Evolutionary conservation across 2,329 filamentous ascomycete genomes (phyloP).

Genomic region (Fusarium sororula): DNA sequence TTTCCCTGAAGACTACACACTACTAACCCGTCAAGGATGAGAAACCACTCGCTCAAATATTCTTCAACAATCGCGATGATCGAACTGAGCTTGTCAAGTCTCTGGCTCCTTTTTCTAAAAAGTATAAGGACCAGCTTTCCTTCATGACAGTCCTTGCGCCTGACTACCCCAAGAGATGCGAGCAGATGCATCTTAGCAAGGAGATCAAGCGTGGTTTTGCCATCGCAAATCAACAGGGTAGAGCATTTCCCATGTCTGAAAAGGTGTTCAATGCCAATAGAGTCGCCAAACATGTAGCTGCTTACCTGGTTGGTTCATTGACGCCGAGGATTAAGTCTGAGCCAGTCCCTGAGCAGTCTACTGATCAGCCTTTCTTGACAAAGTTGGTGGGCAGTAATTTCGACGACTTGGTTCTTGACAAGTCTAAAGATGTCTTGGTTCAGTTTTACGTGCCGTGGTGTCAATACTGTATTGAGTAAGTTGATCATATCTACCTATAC

Average conservation of each 20-base stretch:
- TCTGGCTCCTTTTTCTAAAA: not conserved
- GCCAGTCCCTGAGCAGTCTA: not conserved
- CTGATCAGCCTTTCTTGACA: not conserved
- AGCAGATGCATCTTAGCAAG: not conserved
- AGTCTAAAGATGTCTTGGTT: not conserved
- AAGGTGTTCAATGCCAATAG: not conserved
- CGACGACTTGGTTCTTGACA: not conserved
- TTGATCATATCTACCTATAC: too few species aligned
- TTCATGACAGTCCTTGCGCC: not conserved
- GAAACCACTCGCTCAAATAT: not conserved
- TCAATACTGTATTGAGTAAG: not conserved
- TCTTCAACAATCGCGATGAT: not conserved
- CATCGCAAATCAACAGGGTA: not conserved
- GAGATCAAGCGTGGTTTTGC: not conserved
- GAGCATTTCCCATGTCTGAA: not conserved
- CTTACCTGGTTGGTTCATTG: not conserved
- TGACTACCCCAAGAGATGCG: not conserved
- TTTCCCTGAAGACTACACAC: rapidly evolving
- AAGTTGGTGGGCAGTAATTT: not conserved
- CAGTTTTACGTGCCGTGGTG: not conserved
- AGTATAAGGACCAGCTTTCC: not conserved
- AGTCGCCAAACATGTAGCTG: not conserved
- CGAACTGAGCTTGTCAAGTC: not conserved
- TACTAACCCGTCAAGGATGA: not conserved
- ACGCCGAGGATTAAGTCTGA: not conserved